phyloP scores from a whole-genome alignment of 768 basidiomycete species.

The Leccinum pellstonianum region DNA sequence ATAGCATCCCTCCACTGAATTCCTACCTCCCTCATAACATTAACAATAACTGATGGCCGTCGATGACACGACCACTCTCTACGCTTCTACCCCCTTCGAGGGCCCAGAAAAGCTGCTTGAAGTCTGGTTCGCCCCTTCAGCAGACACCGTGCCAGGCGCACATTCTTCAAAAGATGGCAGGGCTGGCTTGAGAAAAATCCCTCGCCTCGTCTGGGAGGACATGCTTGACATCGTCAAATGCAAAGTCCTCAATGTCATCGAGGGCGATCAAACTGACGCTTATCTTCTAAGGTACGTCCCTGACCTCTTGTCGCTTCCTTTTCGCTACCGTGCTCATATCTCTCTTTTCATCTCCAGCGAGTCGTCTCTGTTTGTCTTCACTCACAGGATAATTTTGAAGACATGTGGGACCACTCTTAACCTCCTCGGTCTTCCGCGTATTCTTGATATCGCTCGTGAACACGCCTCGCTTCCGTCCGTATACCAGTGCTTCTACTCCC shows the following conservation, averaged over 20 bases:
- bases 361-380: slow-evolving; percentile 92
- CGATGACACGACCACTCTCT: slow-evolving; percentile 21
- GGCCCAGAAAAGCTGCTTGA: slow-evolving; percentile 95
- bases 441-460: slow-evolving; percentile 85
- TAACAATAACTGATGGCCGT: slow-evolving; percentile 24
- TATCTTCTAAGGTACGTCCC: slow-evolving; percentile 86
- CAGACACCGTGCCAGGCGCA: slow-evolving; percentile 54
- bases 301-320: not conserved
- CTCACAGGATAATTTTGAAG: slow-evolving; percentile 96
- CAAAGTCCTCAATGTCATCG: slow-evolving; percentile 87
- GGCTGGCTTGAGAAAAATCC: slow-evolving; percentile 75
- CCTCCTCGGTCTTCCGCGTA: slow-evolving; percentile 89
- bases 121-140: slow-evolving; percentile 92
- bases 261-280: slow-evolving; percentile 90
- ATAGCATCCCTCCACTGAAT: slow-evolving; percentile 42
- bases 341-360: slow-evolving; percentile 57
- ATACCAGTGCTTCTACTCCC: slow-evolving; percentile 94
- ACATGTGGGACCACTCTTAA: slow-evolving; percentile 99
- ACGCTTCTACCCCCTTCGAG: slow-evolving; percentile 66
- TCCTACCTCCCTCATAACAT: not conserved
- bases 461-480: slow-evolving; percentile 68
- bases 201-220: slow-evolving; percentile 83
- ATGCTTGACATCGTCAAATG: slow-evolving; percentile 98
- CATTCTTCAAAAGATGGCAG: slow-evolving; percentile 40
- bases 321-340: slow-evolving; percentile 10